Conservation (phyloP, 495 filamentous ascomycete species). For the Bathelium albidoporum region DNA sequence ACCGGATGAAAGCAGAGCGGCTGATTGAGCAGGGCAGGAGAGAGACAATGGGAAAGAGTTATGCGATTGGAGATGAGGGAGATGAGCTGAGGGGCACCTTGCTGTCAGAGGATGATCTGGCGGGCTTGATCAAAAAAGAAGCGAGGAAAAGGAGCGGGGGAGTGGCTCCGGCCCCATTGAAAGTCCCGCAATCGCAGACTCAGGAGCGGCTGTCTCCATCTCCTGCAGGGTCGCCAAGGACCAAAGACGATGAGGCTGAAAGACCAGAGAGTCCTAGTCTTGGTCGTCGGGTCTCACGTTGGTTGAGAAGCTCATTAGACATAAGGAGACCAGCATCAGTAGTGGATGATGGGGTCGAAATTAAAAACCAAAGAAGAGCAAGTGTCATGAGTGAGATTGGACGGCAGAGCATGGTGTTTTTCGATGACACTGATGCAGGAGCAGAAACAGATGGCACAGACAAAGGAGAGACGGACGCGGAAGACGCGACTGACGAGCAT, state of each 20-base stretch:
- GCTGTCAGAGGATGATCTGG: slow-evolving; percentile 29
- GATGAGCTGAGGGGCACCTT: slow-evolving; percentile 15
- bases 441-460: background rate
- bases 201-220: background rate
- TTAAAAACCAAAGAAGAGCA: slow-evolving; percentile 17
- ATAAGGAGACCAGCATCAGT: background rate
- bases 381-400: slow-evolving; percentile 49
- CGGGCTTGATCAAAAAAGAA: background rate
- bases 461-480: background rate
- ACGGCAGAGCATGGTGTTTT: slow-evolving; percentile 52
- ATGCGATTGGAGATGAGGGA: background rate
- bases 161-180: slow-evolving; percentile 8
- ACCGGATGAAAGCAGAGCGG: slow-evolving; percentile 72
- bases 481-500: background rate
- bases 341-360: background rate
- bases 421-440: slow-evolving; percentile 38
- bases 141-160: slow-evolving; percentile 6
- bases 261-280: slow-evolving; percentile 1
- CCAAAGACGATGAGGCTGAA: background rate
- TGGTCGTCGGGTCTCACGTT: background rate
- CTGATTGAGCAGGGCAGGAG: slow-evolving; percentile 65
- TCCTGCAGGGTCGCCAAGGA: background rate
- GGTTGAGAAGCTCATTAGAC: background rate
- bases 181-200: background rate
- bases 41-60: slow-evolving; percentile 33